A percentile compares a stretch with the other conserved stretches of the same genome.
These are phyloP conservation scores for Xerocomus minutiporus DNA, from an alignment of 1,284 basidiomycete genomes.

Conservation along the genomic window DNA sequence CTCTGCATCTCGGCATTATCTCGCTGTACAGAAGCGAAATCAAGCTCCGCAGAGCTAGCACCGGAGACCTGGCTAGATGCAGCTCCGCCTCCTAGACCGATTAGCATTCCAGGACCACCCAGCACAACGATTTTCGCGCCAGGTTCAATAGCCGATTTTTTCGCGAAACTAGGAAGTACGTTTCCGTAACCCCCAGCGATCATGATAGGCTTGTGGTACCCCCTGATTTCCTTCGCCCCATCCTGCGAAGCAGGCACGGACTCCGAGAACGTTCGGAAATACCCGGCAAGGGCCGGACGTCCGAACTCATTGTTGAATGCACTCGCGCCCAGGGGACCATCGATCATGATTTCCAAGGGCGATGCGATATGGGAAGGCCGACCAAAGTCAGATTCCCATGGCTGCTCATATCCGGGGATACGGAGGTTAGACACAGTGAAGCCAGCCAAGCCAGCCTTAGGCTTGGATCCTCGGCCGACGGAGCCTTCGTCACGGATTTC, in stretches of 20 bases:
- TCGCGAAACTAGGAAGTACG: conserved; percentile 78
- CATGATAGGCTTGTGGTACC: conserved; percentile 99
- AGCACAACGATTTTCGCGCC: conserved; percentile 89
- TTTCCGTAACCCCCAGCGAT: conserved; percentile 96
- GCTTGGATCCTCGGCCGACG: conserved; percentile 91
- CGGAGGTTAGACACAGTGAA: conserved; percentile 95
- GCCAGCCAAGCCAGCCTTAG: conserved; percentile 92
- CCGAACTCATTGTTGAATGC: conserved; percentile 99
- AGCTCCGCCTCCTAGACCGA: conserved; percentile 94
- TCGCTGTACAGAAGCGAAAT: conserved; percentile 96
- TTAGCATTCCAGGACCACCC: conserved; percentile 96
- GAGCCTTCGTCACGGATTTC: conserved; percentile 99
- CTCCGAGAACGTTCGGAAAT: conserved; percentile 88
- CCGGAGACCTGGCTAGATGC: conserved; percentile 92
- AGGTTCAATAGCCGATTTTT: conserved; percentile 69
- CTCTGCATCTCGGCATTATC: conserved; percentile 99
- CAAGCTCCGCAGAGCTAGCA: conserved; percentile 84
- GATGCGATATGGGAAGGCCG: conserved; percentile 89
- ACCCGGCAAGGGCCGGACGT: conserved; percentile 79
- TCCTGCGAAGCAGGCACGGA: conserved; percentile 49
- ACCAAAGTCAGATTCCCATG: conserved; percentile 92
- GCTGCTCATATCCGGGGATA: conserved; percentile 83
- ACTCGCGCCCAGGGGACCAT: conserved; percentile 90
- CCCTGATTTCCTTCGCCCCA: conserved; percentile 61
- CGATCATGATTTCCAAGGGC: conserved; percentile 95